Base-by-base conservation (phyloP, 2,329 filamentous ascomycete species). In the Colletotrichum eleusines region DNA sequence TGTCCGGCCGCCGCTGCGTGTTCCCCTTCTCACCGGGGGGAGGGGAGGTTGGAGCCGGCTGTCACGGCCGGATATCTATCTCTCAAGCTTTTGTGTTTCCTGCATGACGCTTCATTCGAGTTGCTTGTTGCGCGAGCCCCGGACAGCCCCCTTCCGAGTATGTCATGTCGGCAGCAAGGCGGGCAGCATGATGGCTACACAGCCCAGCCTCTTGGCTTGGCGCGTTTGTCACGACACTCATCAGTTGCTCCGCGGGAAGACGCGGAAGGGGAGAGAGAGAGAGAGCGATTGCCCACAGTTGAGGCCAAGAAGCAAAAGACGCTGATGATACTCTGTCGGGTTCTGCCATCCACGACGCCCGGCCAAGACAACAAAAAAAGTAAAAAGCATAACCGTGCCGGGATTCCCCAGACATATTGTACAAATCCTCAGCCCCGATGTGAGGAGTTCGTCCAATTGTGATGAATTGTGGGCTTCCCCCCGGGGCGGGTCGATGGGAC, bases 391-490 rank as follows among this genome's bases (percentile, higher is more conserved):
- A 42, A 9, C 2, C 2, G 20, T 16, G 40, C 3, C 18, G 14
- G 42, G 42, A 23, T n/a, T 46, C 44, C 44, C 44, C 20, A 46
- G 44, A 46, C 20, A 46, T 11, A 5, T n/a, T 3, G 7, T n/a
- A n/a, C 16, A 4, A 44, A 20, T 7, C 6, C 6, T 18, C 7
- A 6, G 5, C n/a, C 48, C 35, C 38, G 9, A 31, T 16, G 31
- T n/a, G 35, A 33, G 61, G 50, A 33, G 61, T 62, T 62, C 46
- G 28, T 62, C 59, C 46, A 51, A 53, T 62, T 5, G 18, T 44
- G n/a, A 20, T 44, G 18, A 23, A 26, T n/a, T 33, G n/a, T 55
- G 33, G n/a, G 28, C 8, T 51, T 50, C 33, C 31, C 63, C 20
- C 8, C n/a, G 18, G 35, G 44, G 55, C n/a, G 53, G 31, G 53